Conservation (phyloP, 805 yeast genomes). For the Starmera quercuum region DNA sequence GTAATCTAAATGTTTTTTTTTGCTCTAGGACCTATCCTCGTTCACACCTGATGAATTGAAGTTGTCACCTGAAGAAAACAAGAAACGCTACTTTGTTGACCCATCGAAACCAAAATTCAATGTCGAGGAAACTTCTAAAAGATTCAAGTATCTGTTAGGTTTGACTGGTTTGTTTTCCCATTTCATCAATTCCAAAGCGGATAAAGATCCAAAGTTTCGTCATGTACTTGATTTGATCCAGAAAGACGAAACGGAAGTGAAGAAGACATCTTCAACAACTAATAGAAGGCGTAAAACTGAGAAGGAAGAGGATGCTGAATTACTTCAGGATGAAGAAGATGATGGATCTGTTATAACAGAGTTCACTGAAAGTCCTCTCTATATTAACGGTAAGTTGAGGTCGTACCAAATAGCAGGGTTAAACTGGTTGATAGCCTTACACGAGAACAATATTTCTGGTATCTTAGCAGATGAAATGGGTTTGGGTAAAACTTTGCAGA, state of each 20-base stretch:
- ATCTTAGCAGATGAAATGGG: conserved; percentile 87
- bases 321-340: conserved; percentile 51
- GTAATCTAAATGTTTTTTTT: no score
- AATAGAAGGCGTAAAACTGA: conserved; percentile 63
- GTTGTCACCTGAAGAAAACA: conserved; percentile 4
- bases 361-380: conserved; percentile 80
- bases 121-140: conserved; percentile 51
- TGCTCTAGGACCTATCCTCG: not conserved
- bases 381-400: conserved; percentile 54
- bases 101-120: conserved; percentile 34
- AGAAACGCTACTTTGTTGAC: conserved; percentile 25
- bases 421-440: conserved; percentile 67
- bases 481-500: conserved; percentile 73
- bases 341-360: conserved; percentile 39
- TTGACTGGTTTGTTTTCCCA: conserved; percentile 61
- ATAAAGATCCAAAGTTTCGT: conserved; percentile 48
- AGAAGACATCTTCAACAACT: conserved; percentile 17
- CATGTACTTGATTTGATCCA: conserved; percentile 40
- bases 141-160: conserved; percentile 61
- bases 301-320: conserved; percentile 71
- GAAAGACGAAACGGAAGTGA: conserved; percentile 16
- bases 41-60: conserved; percentile 2
- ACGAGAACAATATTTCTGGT: conserved; percentile 64
- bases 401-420: conserved; percentile 76
- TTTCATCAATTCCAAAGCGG: conserved; percentile 58